Conservation (phyloP, 2,329 filamentous ascomycete genomes). For the Raffaelea arxii region DNA sequence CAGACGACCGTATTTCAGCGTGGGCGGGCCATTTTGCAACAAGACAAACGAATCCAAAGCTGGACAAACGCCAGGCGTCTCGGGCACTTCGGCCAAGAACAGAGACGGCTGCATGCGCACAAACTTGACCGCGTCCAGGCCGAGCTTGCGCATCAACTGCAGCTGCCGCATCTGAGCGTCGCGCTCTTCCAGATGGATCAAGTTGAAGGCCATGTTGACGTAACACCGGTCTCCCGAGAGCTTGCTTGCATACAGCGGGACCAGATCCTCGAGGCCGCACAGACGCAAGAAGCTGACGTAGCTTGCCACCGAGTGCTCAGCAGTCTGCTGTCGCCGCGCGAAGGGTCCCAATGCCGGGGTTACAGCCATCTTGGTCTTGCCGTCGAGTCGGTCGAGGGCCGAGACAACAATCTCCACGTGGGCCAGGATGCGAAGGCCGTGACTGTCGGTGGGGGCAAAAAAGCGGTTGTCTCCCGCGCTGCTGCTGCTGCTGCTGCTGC, state of each 20-base stretch:
- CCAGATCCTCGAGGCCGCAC: constrained; percentile 62
- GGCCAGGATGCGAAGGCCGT: constrained; percentile 57
- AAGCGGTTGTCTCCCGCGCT: constrained; percentile 21
- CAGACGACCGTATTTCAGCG: constrained; percentile 50
- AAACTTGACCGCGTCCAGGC: constrained; percentile 63
- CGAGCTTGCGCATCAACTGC: constrained; percentile 63
- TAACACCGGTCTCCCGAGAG: constrained; percentile 56
- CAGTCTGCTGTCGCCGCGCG: constrained; percentile 29
- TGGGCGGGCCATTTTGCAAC: constrained; percentile 35
- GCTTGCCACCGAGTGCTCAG: constrained; percentile 68
- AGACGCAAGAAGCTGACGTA: constrained; percentile 75
- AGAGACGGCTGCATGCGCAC: constrained; percentile 56
- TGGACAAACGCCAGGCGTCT: constrained; percentile 23
- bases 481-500: constrained; percentile 12
- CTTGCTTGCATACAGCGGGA: constrained; percentile 82
- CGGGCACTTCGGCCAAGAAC: constrained; percentile 38
- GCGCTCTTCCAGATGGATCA: constrained; percentile 61
- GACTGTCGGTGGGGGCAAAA: constrained; percentile 46
- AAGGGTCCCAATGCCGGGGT: constrained; percentile 27
- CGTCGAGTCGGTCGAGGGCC: constrained; percentile 45
- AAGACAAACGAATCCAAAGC: constrained; percentile 40
- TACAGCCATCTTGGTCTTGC: constrained; percentile 18
- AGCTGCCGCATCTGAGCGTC: constrained; percentile 60
- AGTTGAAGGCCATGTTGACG: constrained; percentile 62
- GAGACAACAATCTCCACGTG: constrained; percentile 59